Evolutionary conservation across 331 rosid species (phyloP), one percentile per base, ranked within the genome.

Genomic region (Malus hybrid): DNA sequence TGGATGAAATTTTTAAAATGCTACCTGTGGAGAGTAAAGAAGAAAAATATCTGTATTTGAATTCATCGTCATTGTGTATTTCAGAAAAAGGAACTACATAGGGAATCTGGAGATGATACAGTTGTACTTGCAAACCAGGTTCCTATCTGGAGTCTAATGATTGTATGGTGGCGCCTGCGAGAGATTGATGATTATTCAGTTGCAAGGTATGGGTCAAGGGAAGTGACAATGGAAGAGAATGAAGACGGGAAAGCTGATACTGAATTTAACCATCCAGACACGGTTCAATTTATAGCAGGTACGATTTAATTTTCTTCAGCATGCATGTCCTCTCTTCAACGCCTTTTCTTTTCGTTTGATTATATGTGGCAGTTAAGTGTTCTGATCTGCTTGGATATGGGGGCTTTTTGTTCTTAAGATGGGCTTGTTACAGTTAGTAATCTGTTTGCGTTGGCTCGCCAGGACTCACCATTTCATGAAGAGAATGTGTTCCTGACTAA

Each of bases 201-300:
- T 77, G 79, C 80, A 61, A 73, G 63, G 36, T 68, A 28, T 10
- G 33, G 48, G 39, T 62, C 75, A 29, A 39, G 70, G 14, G 87
- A 85, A 52, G 81, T 62, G 75, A 71, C 32, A 19, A 69, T 78
- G 85, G 88, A 84, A 61, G 88, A 89, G 75, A 70, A 82, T 70
- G 73, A 66, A 64, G 63, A 66, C 5, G 88, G 57, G 75, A 77
- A 77, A 69, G 77, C 65, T 73, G 80, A 81, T 74, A 50, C 69
- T 36, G 73, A 70, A 64, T 64, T 70, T 66, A 77, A 68, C 58
- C 79, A 78, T 62, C 70, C 28, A 22, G 67, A 78, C 68, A 13
- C 57, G 12, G 74, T 76, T 83, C 84, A 72, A 53, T 73, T 84
- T 79, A 62, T 61, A 62, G 66, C 85, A 83, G 96, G 93, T 85